Base-by-base conservation (phyloP, 768 basidiomycete genomes). In the Auricularia cornea region DNA sequence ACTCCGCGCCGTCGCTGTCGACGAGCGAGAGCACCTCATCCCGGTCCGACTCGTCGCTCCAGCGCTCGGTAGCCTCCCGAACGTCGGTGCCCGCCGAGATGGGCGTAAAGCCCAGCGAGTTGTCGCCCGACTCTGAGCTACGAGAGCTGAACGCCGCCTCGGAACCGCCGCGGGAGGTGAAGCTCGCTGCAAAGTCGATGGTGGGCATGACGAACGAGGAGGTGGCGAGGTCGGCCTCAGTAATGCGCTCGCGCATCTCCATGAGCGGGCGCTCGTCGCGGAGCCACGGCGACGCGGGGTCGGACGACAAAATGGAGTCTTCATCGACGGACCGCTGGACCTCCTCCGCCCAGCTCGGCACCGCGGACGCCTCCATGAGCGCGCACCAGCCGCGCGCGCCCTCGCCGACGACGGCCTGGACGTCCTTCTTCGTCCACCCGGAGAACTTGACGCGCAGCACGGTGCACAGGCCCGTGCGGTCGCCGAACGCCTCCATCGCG, bases 171-270 rank as follows among this genome's bases (percentile, higher is more conserved):
- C 10, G 20, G 16, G 44, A 6, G 20, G 20, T 3, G 44, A 81
- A 82, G 8, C 78, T 73, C 4, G 84, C 80, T 0, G 88, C 88
- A 66, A 89, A 81, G 71, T 91, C 89, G 60, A 92, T 79, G 1
- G 84, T 88, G 3, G 91, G 90, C n/a, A 92, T 75, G 12, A 93
- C 73, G 63, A 94, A 83, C 2, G 89, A 89, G 23, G 82, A 76
- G 3, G 88, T 77, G 12, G 86, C 18, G 41, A 59, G 33, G 40
- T 38, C 33, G 10, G 23, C 29, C 10, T 61, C 59, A 16, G 16
- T 26, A 18, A 35, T 60, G 59, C 29, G 23, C 23, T 12, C 33
- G 35, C 18, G 18, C 29, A 38, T n/a, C n/a, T 59, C 23, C 35
- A 32, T 40, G 29, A 44, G 64, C 60, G 54, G 66, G 32, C 18